Base-by-base conservation (phyloP, 139 green algal species). In the Chlorella vulgaris region DNA sequence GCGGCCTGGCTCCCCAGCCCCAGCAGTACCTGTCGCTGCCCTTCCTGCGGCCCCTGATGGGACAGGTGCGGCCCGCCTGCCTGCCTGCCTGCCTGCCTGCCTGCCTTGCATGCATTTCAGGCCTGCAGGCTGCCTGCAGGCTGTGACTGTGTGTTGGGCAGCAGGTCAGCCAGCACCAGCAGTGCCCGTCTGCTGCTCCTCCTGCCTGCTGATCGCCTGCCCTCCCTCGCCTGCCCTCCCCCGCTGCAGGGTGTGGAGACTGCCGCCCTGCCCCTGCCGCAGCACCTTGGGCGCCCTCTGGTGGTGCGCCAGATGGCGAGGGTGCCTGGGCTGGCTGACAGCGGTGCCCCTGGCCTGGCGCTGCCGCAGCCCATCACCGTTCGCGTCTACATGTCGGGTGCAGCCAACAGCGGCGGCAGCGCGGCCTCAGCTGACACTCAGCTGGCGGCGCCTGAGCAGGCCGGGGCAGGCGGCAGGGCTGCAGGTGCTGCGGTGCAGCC, bases 361-460 rank as follows among this genome's bases (percentile, higher is more conserved):
- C 53, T 85, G 35, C 73, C 81, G 43, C 22, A 50, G 33, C 55
- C 81, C 70, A 76, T 85, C 71, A 80, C 81, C 4, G 81, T 85
- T 0, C 71, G 73, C 51, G 66, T 85, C 60, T 85, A 85, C 73
- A 61, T 81, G 65, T 85, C 81, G 18, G 55, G 60, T 43, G 7
- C 53, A 29, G 61, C 62, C 28, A 55, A 38, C 74, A 73, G 76
- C 61, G 40, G 15, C 1, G 76, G 76, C 60, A 73, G 61, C 43
- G 76, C 38, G 0, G 76, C 33, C 42, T 67, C 62, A 7, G 42
- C 63, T 7, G 63, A 68, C 43, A 67, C 43, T 7, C 39, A 43
- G 0, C 10, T 53, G 43, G 42, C 67, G 4, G 69, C 26, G 2
- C 18, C 79, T 13, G 68, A 26, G n/a, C n/a, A n/a, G n/a, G n/a